Percentiles rank a stretch among this genome's conserved stretches.
phyloP scores from a whole-genome alignment of 2,329 filamentous ascomycete species.

The Simplicillium aogashimaense region DNA sequence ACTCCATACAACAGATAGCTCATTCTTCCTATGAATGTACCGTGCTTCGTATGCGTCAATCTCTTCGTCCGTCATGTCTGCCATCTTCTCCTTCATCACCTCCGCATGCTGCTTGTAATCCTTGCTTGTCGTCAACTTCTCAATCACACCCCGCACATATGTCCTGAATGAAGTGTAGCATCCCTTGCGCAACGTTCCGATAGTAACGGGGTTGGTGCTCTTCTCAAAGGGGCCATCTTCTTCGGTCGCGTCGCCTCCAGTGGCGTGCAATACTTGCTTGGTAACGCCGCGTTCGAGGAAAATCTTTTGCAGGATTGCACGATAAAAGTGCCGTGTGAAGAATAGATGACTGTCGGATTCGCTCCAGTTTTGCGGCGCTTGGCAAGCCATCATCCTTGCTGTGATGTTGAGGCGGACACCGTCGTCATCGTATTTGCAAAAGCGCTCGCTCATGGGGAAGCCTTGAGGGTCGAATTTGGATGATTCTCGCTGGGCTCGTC shows the following conservation, averaged over 20 bases:
- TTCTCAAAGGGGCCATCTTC: conserved; percentile 34
- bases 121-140: conserved; percentile 54
- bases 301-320: conserved; percentile 83
- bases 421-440: conserved; percentile 46
- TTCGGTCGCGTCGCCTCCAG: conserved; percentile 8
- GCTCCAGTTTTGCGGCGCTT: conserved; percentile 91
- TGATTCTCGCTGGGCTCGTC: conserved; percentile 57
- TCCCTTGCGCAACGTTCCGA: conserved; percentile 72
- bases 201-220: conserved; percentile 71
- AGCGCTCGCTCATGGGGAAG: conserved; percentile 77
- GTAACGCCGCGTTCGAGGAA: conserved; percentile 79
- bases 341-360: conserved; percentile 71
- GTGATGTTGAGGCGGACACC: conserved; percentile 89
- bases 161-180: conserved; percentile 66
- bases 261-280: conserved; percentile 40
- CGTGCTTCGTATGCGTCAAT: conserved; percentile 58
- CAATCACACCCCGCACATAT: conserved; percentile 73
- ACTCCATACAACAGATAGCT: conserved; percentile 82
- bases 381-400: conserved; percentile 94
- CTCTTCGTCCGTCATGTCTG: conserved; percentile 61
- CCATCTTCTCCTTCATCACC: conserved; percentile 57
- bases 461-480: conserved; percentile 76
- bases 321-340: conserved; percentile 88
- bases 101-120: conserved; percentile 49
- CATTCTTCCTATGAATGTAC: conserved; percentile 61